Evolutionary conservation across 1,284 basidiomycete species (phyloP).

Genomic region (Ceratobasidium sp.): DNA sequence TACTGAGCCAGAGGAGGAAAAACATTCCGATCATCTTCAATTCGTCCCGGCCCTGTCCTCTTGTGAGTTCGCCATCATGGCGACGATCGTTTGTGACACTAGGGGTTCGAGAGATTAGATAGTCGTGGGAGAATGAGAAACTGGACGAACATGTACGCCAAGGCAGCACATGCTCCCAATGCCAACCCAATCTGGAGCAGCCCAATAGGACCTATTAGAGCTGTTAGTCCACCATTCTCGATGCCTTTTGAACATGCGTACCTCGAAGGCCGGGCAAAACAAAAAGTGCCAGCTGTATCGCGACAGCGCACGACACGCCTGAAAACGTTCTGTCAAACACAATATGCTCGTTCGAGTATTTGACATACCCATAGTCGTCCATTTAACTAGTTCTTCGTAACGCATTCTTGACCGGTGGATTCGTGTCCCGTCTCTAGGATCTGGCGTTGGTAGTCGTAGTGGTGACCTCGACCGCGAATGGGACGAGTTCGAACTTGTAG

Average conservation of each 20-base stretch:
- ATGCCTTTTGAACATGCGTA: not conserved
- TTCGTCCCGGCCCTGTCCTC: slow-evolving; percentile 29
- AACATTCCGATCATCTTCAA: slow-evolving; percentile 45
- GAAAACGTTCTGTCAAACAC: slow-evolving; percentile 9
- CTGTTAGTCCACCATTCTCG: not conserved
- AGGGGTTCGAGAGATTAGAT: slow-evolving; percentile 1
- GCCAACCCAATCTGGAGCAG: slow-evolving; percentile 32
- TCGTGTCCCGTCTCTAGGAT: slow-evolving; percentile 14
- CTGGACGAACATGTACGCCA: slow-evolving; percentile 32
- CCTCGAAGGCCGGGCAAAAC: slow-evolving; percentile 30
- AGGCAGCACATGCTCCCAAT: slow-evolving; percentile 39
- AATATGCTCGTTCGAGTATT: not conserved
- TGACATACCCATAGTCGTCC: slow-evolving; percentile 32
- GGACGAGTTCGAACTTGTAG: slow-evolving; percentile 30
- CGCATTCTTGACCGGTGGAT: slow-evolving; percentile 22
- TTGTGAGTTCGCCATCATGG: slow-evolving; percentile 34
- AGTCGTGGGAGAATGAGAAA: not conserved
- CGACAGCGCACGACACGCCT: slow-evolving; percentile 36
- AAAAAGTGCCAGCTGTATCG: slow-evolving; percentile 35
- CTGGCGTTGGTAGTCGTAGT: slow-evolving; percentile 31
- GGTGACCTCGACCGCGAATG: slow-evolving; percentile 10
- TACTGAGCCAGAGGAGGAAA: slow-evolving; percentile 42
- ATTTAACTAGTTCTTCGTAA: slow-evolving; percentile 36
- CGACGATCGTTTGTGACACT: slow-evolving; percentile 39
- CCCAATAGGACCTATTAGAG: slow-evolving; percentile 14